Conservation (phyloP, 768 basidiomycete genomes). For the Rhodotorula babjevae region DNA sequence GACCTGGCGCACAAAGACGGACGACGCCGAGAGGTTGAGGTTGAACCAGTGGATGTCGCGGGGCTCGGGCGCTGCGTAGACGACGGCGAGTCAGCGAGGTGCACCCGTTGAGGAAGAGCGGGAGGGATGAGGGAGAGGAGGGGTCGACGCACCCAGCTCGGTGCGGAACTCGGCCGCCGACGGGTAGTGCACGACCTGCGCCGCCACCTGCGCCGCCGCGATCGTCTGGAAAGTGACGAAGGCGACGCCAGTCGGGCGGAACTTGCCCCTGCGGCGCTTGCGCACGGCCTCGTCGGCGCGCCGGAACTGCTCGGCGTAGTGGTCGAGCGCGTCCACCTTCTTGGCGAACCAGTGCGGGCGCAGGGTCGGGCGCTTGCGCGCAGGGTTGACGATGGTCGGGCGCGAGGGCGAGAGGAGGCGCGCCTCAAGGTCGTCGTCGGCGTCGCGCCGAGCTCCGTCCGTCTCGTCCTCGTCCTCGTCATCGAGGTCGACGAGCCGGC, state of each 20-base stretch:
- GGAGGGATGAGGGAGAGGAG: background rate
- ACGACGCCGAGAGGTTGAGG: conserved; percentile 62
- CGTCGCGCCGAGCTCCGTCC: conserved; percentile 5
- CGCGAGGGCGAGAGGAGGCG: conserved; percentile 28
- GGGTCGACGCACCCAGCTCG: conserved; percentile 26
- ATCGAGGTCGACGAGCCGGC: conserved; percentile 42
- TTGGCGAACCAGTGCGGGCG: conserved; percentile 67
- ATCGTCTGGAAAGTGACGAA: conserved; percentile 97
- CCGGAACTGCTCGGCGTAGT: conserved; percentile 71
- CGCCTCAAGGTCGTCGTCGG: conserved; percentile 59
- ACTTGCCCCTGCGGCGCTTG: conserved; percentile 68
- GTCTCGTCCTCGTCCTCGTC: conserved; percentile 23
- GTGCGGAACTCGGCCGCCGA: conserved; percentile 39
- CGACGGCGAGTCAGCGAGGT: background rate
- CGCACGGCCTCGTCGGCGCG: conserved; percentile 78
- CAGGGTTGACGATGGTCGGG: conserved; percentile 52
- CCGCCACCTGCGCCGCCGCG: conserved; percentile 86
- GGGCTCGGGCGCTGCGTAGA: conserved; percentile 73
- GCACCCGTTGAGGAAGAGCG: background rate
- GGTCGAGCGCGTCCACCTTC: conserved; percentile 84
- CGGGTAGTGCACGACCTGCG: conserved; percentile 64
- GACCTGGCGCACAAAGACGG: conserved; percentile 62
- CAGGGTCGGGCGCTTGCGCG: conserved; percentile 63
- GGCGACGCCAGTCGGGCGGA: conserved; percentile 74
- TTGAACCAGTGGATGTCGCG: conserved; percentile 94